These are phyloP conservation scores for Elaeis oleifera DNA, from an alignment of 202 grass and related monocot genomes.

Conservation along the genomic window DNA sequence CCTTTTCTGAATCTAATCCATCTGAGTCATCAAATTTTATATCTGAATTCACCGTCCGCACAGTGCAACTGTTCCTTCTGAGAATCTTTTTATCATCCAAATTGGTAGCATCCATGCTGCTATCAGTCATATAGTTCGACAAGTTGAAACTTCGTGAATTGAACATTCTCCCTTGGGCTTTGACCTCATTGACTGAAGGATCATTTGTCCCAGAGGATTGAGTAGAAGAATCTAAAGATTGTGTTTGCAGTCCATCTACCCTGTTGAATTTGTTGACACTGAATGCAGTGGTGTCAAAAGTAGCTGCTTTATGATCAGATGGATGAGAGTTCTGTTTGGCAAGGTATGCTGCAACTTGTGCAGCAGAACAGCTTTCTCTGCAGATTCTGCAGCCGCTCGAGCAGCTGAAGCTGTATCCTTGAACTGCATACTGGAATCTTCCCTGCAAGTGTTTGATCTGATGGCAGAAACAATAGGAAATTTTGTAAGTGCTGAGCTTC, in stretches of 20 bases:
- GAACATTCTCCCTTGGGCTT: slow-evolving; percentile 22
- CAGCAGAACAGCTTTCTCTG: slow-evolving; percentile 65
- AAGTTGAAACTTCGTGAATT: slow-evolving; percentile 38
- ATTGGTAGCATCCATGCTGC: slow-evolving; percentile 16
- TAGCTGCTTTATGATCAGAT: slow-evolving; percentile 13
- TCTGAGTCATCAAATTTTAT: slow-evolving; percentile 83
- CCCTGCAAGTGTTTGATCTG: slow-evolving; percentile 28
- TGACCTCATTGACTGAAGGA: slow-evolving; percentile 25
- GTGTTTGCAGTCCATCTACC: slow-evolving; percentile 9
- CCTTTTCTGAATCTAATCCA: slow-evolving; percentile 38
- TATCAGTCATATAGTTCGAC: slow-evolving; percentile 30
- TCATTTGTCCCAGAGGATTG: slow-evolving; percentile 36
- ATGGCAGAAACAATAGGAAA: slow-evolving; percentile 11
- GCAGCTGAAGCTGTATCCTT: slow-evolving; percentile 73
- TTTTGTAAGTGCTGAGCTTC: neutral
- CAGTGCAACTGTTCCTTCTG: slow-evolving; percentile 32
- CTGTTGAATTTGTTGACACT: slow-evolving; percentile 29
- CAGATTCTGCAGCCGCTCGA: slow-evolving; percentile 67
- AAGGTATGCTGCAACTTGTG: slow-evolving; percentile 61
- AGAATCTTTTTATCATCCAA: slow-evolving; percentile 34
- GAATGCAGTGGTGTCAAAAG: slow-evolving; percentile 2
- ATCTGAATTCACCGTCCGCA: slow-evolving; percentile 46
- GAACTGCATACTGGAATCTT: slow-evolving; percentile 44
- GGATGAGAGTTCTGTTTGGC: slow-evolving; percentile 35
- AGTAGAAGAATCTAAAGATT: slow-evolving; percentile 34